Evolutionary conservation across 2,329 filamentous ascomycete genomes (phyloP).

Genomic region (Cadophora sp.): DNA sequence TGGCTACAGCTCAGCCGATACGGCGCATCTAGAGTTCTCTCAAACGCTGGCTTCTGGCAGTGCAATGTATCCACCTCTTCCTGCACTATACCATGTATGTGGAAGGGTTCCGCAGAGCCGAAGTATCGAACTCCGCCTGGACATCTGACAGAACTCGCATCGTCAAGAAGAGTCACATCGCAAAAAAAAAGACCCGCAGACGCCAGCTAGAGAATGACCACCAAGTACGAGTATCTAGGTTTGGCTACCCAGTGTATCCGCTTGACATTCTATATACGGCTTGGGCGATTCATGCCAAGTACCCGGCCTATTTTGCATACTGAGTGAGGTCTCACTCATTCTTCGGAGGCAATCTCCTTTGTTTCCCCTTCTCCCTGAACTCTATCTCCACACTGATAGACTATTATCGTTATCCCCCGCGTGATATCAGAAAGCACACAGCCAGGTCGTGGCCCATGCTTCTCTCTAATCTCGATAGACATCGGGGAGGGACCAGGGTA

Average conservation of each 20-base stretch:
- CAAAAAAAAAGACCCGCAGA: conserved; percentile 2
- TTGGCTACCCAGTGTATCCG: background rate
- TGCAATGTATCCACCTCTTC: conserved; percentile 28
- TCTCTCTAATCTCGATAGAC: conserved; percentile 6
- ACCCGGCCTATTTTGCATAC: background rate
- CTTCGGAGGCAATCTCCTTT: conserved; percentile 11
- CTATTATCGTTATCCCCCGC: conserved; percentile 15
- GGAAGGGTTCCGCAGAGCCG: conserved; percentile 32
- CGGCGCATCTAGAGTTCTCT: conserved; percentile 25
- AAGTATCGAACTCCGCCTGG: conserved; percentile 16
- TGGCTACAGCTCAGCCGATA: conserved; percentile 35
- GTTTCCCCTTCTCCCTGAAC: conserved; percentile 1
- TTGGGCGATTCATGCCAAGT: background rate
- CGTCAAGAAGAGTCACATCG: conserved; percentile 9
- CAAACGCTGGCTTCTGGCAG: conserved; percentile 22
- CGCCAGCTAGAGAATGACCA: background rate
- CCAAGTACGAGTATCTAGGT: background rate
- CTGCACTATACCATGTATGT: conserved; percentile 27
- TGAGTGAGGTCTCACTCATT: background rate
- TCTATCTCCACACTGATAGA: conserved; percentile 17
- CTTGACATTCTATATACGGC: background rate
- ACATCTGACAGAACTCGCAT: conserved; percentile 16
- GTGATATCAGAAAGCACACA: conserved; percentile 7
- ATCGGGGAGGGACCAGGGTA: conserved; percentile 7
- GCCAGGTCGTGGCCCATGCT: conserved; percentile 12